Percentiles rank a stretch among this genome's conserved stretches.
Evolutionary conservation across 495 filamentous ascomycete genomes (phyloP).

Genomic region (Aspergillus indologenus): DNA sequence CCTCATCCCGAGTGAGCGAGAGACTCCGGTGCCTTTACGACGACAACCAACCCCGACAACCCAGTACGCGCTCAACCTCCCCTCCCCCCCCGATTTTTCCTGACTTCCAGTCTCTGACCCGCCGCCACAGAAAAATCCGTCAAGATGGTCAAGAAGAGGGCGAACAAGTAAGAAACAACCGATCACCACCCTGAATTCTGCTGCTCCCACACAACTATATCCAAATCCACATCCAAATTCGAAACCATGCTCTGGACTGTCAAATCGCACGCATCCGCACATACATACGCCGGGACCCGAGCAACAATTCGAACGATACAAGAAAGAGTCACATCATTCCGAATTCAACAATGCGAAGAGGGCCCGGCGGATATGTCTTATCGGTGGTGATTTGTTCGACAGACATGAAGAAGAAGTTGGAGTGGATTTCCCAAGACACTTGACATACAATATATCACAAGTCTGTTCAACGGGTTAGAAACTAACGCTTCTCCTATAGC

Average conservation of each 20-base stretch:
- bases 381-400: not conserved
- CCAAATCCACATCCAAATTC: slow-evolving; percentile 22
- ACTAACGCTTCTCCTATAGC: slow-evolving; percentile 45
- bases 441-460: not conserved
- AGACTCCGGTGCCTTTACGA: slow-evolving; percentile 35
- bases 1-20: slow-evolving; percentile 32
- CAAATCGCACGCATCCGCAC: not conserved
- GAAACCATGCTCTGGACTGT: not conserved
- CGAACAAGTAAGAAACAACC: slow-evolving; percentile 75
- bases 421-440: slow-evolving; percentile 9
- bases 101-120: slow-evolving; percentile 29
- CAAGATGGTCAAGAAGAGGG: slow-evolving; percentile 99
- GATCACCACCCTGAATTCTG: slow-evolving; percentile 9
- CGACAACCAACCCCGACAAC: slow-evolving; percentile 48
- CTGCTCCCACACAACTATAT: slow-evolving; percentile 5
- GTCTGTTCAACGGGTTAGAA: slow-evolving; percentile 1
- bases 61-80: slow-evolving; percentile 41
- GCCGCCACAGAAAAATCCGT: slow-evolving; percentile 52
- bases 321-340: not conserved
- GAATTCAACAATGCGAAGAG: not conserved
- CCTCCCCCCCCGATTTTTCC: slow-evolving; percentile 16
- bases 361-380: not conserved
- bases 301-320: not conserved
- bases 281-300: not conserved
- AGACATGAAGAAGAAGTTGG: slow-evolving; percentile 1